Base-by-base conservation (phyloP, 108 stramenopile species). In the Bacterosira constricta region DNA sequence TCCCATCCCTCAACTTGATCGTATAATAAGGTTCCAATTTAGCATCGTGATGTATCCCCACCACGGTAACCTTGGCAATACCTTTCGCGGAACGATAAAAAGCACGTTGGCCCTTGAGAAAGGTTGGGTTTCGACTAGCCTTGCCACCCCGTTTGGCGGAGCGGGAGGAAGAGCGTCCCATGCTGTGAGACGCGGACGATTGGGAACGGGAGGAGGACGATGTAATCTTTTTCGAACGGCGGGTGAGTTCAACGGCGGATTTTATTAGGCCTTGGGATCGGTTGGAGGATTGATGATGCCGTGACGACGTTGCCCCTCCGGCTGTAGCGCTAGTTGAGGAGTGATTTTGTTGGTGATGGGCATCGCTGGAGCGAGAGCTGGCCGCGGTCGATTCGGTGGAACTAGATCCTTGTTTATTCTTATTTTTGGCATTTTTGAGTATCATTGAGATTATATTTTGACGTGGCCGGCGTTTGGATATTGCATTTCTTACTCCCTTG, bases 11-110 rank as follows among this genome's bases (percentile, higher is more conserved):
- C 32, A 84, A 46, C 32, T 54, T 36, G 39, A 84, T 81, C 12
- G 83, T 81, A 35, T 81, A 84, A 58, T 84, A 84, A 17, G 83
- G 80, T 30, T 71, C 83, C 39, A 84, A 18, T 32, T 79, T 73
- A 35, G 71, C 71, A 67, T 84, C 83, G 53, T 73, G 71, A 67
- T 84, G 83, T 30, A 79, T 57, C 23, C 71, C 79, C 44, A 72
- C 69, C 12, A 78, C 50, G 21, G 77, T 78, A 10, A 78, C 77
- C 57, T 78, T 78, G 23, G 38, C 56, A 18, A 78, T 70, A 13
- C 77, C 77, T 57, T 58, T 78, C 13, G 69, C 23, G 5, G 62
- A 54, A 11, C 69, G 62, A 32, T 78, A 78, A 35, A 70, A 78
- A 12, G 77, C 77, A 6, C 57, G 45, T 17, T 69, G 67, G 13